Evolutionary conservation across 1,139 yeast species (phyloP).

Genomic region (Yamadazyma buinensis): DNA sequence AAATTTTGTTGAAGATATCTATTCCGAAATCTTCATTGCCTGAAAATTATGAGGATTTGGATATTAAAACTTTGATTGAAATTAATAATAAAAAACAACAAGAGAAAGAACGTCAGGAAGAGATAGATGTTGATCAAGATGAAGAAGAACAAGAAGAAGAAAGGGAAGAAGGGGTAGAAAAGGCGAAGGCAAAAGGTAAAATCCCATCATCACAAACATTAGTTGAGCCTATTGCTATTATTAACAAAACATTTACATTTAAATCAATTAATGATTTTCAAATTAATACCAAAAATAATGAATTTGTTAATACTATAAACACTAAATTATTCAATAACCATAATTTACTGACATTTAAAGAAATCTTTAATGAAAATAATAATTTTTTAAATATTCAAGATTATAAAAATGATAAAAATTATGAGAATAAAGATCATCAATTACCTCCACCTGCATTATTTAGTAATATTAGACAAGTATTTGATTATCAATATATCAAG

Average conservation of each 20-base stretch:
- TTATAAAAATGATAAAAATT: constrained; percentile 22
- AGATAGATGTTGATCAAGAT: no score
- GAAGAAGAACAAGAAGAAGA: no score
- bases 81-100: constrained; percentile 7
- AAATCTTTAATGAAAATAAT: constrained; percentile 41
- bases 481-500: constrained; percentile 48
- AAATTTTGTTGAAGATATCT: constrained; percentile 63
- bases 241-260: constrained; percentile 71
- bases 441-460: constrained; percentile 86
- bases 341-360: constrained; percentile 35
- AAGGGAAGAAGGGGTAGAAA: no score
- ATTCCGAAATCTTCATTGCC: constrained; percentile 56
- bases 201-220: constrained; percentile 14
- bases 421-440: constrained; percentile 50
- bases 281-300: constrained; percentile 56
- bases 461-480: constrained; percentile 73
- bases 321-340: constrained; percentile 21
- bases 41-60: constrained; percentile 43
- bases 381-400: constrained; percentile 32
- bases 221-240: constrained; percentile 58
- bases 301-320: constrained; percentile 37
- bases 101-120: no score
- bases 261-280: constrained; percentile 91
- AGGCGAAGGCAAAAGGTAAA: background rate
- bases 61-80: constrained; percentile 50